Evolutionary conservation across 2,329 filamentous ascomycete genomes (phyloP).

Genomic region (Hypoxylon sp.): DNA sequence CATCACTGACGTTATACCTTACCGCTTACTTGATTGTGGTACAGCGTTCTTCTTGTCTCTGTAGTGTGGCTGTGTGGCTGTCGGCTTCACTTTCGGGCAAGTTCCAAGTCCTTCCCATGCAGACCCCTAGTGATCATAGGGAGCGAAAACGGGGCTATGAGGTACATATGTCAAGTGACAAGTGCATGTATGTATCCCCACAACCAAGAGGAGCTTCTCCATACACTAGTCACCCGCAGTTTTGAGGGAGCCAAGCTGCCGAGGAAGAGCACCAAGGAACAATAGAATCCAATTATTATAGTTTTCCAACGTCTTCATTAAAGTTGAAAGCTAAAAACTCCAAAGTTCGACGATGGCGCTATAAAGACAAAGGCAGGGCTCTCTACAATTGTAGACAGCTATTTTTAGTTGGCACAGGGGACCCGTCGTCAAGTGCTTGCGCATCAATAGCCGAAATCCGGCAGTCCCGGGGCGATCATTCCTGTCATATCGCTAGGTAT

Average conservation of each 20-base stretch:
- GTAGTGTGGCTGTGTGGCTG: slow-evolving; percentile 40
- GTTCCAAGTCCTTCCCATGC: slow-evolving; percentile 14
- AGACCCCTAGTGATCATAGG: slow-evolving; percentile 38
- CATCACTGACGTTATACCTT: slow-evolving; percentile 30
- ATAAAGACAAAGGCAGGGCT: slow-evolving; percentile 10
- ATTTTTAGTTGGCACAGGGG: slow-evolving; percentile 31
- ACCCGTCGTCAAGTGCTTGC: not conserved
- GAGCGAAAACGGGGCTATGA: slow-evolving; percentile 21
- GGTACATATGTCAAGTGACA: slow-evolving; percentile 5
- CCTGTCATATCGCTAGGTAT: not conserved
- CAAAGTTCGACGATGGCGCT: not conserved
- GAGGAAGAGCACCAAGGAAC: not conserved
- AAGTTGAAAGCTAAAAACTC: slow-evolving; percentile 5
- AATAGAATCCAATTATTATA: not conserved
- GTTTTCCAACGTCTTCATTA: not conserved
- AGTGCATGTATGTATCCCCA: slow-evolving; percentile 13
- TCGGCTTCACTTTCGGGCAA: slow-evolving; percentile 32
- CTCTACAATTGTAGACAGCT: too few relatives aligned
- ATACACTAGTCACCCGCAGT: slow-evolving; percentile 1
- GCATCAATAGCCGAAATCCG: slow-evolving; percentile 23
- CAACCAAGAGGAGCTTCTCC: slow-evolving; percentile 9
- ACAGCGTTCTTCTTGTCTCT: slow-evolving; percentile 2
- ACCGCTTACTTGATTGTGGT: slow-evolving; percentile 8
- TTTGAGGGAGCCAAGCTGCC: slow-evolving; percentile 20
- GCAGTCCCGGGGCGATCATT: slow-evolving; percentile 14